A percentile compares a stretch with the other conserved stretches of the same genome.
These are phyloP conservation scores for Diplodia sapinea DNA, from an alignment of 2,329 filamentous ascomycete genomes.

Conservation along the genomic window DNA sequence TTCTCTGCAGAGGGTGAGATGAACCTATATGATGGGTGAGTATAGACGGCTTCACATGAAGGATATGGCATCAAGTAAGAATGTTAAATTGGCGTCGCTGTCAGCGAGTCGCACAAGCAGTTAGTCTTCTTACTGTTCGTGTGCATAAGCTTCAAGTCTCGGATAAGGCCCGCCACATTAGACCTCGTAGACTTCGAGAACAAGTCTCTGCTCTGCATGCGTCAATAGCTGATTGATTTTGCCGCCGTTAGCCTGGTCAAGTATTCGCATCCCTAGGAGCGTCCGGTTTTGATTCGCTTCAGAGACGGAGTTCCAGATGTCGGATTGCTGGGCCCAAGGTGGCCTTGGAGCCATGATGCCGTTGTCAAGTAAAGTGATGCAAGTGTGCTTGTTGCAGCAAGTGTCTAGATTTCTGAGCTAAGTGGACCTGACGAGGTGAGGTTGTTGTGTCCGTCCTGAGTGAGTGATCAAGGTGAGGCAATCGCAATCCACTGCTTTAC, in stretches of 20 bases:
- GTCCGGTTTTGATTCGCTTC: background rate
- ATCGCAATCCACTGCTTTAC: background rate
- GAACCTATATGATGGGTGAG: slow-evolving; percentile 3
- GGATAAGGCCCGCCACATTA: background rate
- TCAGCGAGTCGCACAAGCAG: background rate
- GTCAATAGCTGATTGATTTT: no score
- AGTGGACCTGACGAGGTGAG: background rate
- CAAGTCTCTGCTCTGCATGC: background rate
- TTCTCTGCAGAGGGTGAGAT: background rate
- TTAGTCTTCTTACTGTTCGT: slow-evolving; percentile 17
- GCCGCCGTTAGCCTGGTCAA: background rate
- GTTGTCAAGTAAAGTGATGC: background rate
- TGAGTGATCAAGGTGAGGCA: background rate
- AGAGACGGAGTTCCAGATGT: background rate
- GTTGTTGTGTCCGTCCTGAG: background rate
- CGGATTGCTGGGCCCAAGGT: background rate
- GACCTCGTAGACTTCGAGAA: background rate
- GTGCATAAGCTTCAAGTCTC: background rate
- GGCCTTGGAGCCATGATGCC: background rate
- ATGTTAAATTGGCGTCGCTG: no score
- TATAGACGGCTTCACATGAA: background rate
- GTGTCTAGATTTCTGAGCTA: background rate
- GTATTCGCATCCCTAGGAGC: background rate
- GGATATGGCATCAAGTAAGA: background rate
- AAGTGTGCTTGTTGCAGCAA: background rate